Evolutionary conservation across 2,329 filamentous ascomycete species (phyloP), one percentile per base, ranked within the genome.

Genomic region (Verticillium zaregamsianum): DNA sequence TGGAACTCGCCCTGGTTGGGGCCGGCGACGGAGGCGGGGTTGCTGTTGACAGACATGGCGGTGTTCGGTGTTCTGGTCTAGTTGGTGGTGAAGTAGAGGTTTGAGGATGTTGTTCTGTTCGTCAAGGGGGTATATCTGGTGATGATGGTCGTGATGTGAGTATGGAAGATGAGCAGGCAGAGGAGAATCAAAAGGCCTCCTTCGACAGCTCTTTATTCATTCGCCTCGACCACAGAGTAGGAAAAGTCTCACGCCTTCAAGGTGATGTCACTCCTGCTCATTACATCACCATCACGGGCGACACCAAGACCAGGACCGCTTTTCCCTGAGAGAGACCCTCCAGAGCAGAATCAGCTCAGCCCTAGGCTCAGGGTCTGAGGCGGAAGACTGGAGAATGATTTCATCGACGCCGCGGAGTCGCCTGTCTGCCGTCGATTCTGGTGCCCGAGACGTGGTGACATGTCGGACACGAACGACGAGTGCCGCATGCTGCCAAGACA

Each of bases 1-100:
- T 77, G 74, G 71, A 90, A 87, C 68, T 86, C 78, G 68, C 84
- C 84, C 65, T 80, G 78, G 39, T 66, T 59, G 45, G 45, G 45
- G 20, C 45, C 45, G 67, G 74, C 77, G 63, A 86, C 73, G 32
- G 85, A 80, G 28, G 86, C 78, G 54, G 80, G 70, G 72, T 87
- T 86, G 59, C 64, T 66, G 57, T 60, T 70, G 66, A 76, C 74
- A 58, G 76, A 79, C 77, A 82, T 81, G 33, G 9, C 4, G 65
- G 52, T 74, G 63, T 52, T 58, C 2, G 11, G 8, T 32, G 3
- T 14, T 28, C 8, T 45, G 17, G 20, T 8, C 5, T 37, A 8
- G 35, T 37, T 15, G 2, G 8, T 35, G 35, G 7, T 12, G 11
- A n/a, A n/a, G 15, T 40, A 40, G 20, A 20, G n/a, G 17, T 52